Conservation (phyloP, 2,329 filamentous ascomycete genomes). For the Nannizziopsis arthrosporioides region DNA sequence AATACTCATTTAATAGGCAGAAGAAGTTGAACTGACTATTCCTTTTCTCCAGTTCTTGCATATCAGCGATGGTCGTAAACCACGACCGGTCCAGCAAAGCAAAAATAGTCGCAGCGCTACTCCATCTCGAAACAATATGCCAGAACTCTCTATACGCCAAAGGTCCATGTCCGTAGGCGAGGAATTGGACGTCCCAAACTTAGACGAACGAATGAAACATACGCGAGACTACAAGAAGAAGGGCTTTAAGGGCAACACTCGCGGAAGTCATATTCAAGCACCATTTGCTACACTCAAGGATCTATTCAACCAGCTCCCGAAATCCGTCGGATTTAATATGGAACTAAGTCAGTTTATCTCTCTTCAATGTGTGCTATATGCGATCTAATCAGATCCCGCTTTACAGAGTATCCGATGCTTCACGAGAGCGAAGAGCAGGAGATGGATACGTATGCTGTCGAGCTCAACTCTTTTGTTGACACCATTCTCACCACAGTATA, state of each 20-base stretch:
- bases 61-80: conserved; percentile 51
- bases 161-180: conserved; percentile 52
- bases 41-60: conserved; percentile 55
- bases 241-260: conserved; percentile 89
- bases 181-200: conserved; percentile 40
- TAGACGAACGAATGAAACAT: conserved; percentile 86
- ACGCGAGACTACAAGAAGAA: conserved; percentile 89
- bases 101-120: conserved; percentile 2
- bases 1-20: background rate
- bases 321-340: conserved; percentile 87
- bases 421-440: conserved; percentile 86
- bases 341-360: conserved; percentile 58
- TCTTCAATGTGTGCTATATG: background rate
- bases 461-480: conserved; percentile 76
- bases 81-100: conserved; percentile 21
- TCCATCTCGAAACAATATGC: conserved; percentile 24
- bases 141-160: conserved; percentile 24
- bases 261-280: conserved; percentile 88
- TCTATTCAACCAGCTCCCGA: conserved; percentile 73
- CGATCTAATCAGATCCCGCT: background rate
- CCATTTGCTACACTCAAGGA: conserved; percentile 93
- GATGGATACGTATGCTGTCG: conserved; percentile 87
- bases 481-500: conserved; percentile 85
- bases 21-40: conserved; percentile 4
- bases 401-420: conserved; percentile 80